Evolutionary conservation across 768 basidiomycete genomes (phyloP), one percentile per base, ranked within the genome.

Genomic region (Tulasnella calospora): DNA sequence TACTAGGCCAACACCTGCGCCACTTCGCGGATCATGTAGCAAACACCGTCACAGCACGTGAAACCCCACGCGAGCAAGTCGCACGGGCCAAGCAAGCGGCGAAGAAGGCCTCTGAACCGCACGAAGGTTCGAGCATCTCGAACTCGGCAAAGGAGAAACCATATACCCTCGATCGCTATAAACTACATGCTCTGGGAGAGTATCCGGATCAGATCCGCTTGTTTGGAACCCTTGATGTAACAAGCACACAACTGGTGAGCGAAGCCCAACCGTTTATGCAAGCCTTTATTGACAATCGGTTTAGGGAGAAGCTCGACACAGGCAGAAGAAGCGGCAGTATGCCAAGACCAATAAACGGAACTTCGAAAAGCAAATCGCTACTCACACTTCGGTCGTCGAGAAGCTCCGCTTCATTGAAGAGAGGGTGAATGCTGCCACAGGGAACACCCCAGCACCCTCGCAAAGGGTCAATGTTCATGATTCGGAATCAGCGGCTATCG

Each of bases 151-250:
- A 41, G 51, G 46, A 70, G 21, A 78, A 72, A 33, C 15, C 27
- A 13, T 79, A 47, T 47, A 30, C 21, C 9, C 44, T 79, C 2
- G 36, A 55, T 6, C n/a, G 35, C 44, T 79, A 79, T 73, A 79
- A 79, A 30, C 36, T 57, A 12, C 73, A 79, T 61, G 73, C 78
- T 17, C 78, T 79, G 3, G 78, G 78, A 2, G 71, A 79, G 35
- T 47, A 55, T 47, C 41, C 73, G 2, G 2, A 5, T 57, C 61
- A 57, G 23, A 79, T 79, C 27, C 55, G 40, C 21, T 19, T 55
- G 4, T 55, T 55, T 55, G 51, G 51, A 6, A 13, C 70, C 17
- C 70, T 71, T 9, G 33, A 71, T 71, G 38, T 71, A 4, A 35
- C 33, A 21, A 71, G 70, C n/a, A 71, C 38, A 71, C 70, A 71